Conservation (phyloP, 768 basidiomycete species). For the Boletus rufocinnamomeus region DNA sequence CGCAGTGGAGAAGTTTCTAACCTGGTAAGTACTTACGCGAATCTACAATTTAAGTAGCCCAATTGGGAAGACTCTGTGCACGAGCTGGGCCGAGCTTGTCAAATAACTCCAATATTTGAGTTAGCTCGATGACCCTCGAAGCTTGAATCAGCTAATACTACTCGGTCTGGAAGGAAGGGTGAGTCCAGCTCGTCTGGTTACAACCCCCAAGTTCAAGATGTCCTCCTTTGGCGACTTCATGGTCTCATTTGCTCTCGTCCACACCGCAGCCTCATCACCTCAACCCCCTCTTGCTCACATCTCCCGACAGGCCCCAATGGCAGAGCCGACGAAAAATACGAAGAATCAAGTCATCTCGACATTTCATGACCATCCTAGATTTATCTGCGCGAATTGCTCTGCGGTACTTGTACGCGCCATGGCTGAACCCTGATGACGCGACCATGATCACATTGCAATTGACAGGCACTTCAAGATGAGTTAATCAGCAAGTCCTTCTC, state of each 20-base stretch:
- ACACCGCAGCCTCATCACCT: not conserved
- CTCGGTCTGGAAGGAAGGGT: not conserved
- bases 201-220: slow-evolving; percentile 13
- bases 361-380: slow-evolving; percentile 67
- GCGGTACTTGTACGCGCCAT: slow-evolving; percentile 60
- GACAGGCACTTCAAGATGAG: slow-evolving; percentile 78
- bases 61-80: slow-evolving; percentile 16
- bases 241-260: slow-evolving; percentile 18
- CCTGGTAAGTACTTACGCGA: not conserved
- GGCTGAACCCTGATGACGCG: not conserved
- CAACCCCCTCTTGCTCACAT: not conserved
- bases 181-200: slow-evolving; percentile 3
- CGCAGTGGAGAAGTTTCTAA: not conserved
- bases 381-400: slow-evolving; percentile 68
- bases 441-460: not conserved
- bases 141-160: not conserved
- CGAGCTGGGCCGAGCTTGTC: not conserved
- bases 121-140: not conserved
- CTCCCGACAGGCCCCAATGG: slow-evolving; percentile 14
- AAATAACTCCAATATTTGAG: not conserved
- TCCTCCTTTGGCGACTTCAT: slow-evolving; percentile 25
- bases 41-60: not conserved
- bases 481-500: slow-evolving; percentile 84
- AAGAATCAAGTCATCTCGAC: slow-evolving; percentile 58
- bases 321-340: slow-evolving; percentile 42